phyloP scores from a whole-genome alignment of 257 asterid species.

The Solanum neorickii region DNA sequence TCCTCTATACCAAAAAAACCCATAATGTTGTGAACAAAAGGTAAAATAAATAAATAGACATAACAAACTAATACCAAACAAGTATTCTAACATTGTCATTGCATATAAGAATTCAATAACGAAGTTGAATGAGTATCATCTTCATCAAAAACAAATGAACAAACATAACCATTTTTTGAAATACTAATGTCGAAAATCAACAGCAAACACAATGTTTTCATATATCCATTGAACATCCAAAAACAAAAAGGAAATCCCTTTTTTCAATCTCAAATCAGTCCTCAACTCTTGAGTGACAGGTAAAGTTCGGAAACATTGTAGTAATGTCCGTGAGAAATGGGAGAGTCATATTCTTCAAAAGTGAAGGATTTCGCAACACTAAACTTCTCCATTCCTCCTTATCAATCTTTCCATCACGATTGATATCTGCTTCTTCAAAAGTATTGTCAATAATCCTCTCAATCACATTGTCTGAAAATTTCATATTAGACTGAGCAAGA shows the following conservation, averaged over 20 bases:
- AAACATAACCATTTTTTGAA: too few relatives aligned
- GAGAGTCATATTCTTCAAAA: constrained; percentile 86
- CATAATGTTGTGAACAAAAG: too few relatives aligned
- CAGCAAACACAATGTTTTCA: too few relatives aligned
- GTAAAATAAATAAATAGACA: too few relatives aligned
- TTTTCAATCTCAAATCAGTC: not conserved
- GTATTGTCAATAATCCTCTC: constrained; percentile 2
- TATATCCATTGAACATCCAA: not conserved
- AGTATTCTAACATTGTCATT: too few relatives aligned
- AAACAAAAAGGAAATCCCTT: not conserved
- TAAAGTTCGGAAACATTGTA: not conserved
- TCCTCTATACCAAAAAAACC: too few relatives aligned
- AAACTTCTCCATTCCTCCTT: constrained; percentile 92
- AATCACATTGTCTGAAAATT: not conserved
- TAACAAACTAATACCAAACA: too few relatives aligned
- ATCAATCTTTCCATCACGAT: constrained; percentile 85
- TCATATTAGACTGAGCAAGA: not conserved
- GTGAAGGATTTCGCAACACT: constrained; percentile 79
- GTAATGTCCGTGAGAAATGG: not conserved
- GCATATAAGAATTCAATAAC: too few relatives aligned
- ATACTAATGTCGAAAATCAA: not conserved
- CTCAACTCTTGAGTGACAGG: not conserved
- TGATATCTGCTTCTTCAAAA: constrained; percentile 90
- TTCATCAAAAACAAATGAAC: not conserved
- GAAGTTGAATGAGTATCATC: too few relatives aligned